Base-by-base conservation (phyloP, 768 basidiomycete genomes). In the Flagelloscypha sp. region DNA sequence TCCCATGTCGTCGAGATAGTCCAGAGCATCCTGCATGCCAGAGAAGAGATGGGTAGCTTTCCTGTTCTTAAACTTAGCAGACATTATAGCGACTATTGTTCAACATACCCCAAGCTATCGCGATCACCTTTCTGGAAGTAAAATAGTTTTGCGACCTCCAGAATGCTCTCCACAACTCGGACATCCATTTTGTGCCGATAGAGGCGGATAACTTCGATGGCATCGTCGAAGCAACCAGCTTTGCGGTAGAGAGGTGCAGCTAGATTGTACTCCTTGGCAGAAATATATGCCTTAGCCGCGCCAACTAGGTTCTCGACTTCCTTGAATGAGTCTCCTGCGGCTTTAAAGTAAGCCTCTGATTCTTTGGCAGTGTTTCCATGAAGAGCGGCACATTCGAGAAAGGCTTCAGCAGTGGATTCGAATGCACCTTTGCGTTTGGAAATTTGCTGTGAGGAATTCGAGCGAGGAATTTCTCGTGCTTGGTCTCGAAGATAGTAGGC, bases 401-500 rank as follows among this genome's bases (percentile, higher is more conserved):
- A 82, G 2, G 72, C 66, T 28, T 62, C 46, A 2, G 73, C 76
- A 3, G 76, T 76, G 5, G 33, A 27, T 7, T 48, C 18, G 38
- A 68, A 78, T 9, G 70, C 68, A 2, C 28, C 30, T 12, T 45
- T 43, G 25, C 58, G 52, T 28, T 36, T 42, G 35, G 40, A 38
- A 35, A 37, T 52, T 20, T 38, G 55, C 49, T 48, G 44, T 37
- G 50, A 52, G 32, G 16, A 50, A 13, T 33, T 52, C 5, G 10
- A 45, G 10, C 39, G 25, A 3, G 54, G 50, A 17, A 57, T 44
- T 30, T 57, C 52, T 2, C 64, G 56, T 7, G 79, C 79, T 18
- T 63, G 49, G 41, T 74, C 67, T 36, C 75, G 67, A 5, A 77
- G 61, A 34, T 66, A 59, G 43, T 74, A 79, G 0, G 79, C 72